phyloP scores from a whole-genome alignment of 2,329 filamentous ascomycete species.

The Venturia oleaginea region DNA sequence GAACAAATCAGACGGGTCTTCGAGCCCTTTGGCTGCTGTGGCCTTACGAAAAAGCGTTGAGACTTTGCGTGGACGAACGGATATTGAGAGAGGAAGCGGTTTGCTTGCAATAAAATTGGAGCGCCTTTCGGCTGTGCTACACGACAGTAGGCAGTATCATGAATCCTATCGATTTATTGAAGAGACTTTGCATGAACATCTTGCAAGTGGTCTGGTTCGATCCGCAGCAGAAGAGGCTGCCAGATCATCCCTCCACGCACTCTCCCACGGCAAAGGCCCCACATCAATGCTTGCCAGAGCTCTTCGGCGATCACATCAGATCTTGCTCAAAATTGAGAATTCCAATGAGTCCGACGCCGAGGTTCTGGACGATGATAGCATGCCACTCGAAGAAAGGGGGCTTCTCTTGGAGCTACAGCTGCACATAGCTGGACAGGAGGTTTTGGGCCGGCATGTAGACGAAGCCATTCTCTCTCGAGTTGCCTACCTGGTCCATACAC shows the following conservation, averaged over 20 bases:
- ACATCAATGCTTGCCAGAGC: constrained; percentile 1
- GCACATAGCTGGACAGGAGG: constrained; percentile 23
- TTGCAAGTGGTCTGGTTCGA: constrained; percentile 49
- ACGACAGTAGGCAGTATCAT: constrained; percentile 41
- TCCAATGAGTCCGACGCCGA: constrained; percentile 44
- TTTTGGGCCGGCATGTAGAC: background rate
- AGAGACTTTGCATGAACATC: constrained; percentile 52
- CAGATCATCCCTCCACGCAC: constrained; percentile 37
- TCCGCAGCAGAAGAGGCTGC: constrained; percentile 43
- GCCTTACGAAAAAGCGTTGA: constrained; percentile 57
- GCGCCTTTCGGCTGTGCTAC: constrained; percentile 53
- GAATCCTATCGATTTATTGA: constrained; percentile 50
- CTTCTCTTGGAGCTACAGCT: constrained; percentile 36
- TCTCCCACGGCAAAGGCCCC: background rate
- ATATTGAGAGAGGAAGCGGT: constrained; percentile 49
- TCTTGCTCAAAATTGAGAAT: constrained; percentile 22
- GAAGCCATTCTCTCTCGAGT: background rate
- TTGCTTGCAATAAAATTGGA: constrained; percentile 58
- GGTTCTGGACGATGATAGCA: constrained; percentile 27
- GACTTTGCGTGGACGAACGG: constrained; percentile 46
- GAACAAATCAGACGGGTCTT: constrained; percentile 35
- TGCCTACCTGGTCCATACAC: constrained; percentile 16
- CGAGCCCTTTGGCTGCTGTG: constrained; percentile 41
- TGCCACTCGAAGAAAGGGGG: constrained; percentile 25
- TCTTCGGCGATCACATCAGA: constrained; percentile 15